Percentiles rank a stretch among this genome's conserved stretches.
These are phyloP conservation scores for Haemoproteus tartakovskyi DNA, from an alignment of 169 alveolate species.

Conservation along the genomic window DNA sequence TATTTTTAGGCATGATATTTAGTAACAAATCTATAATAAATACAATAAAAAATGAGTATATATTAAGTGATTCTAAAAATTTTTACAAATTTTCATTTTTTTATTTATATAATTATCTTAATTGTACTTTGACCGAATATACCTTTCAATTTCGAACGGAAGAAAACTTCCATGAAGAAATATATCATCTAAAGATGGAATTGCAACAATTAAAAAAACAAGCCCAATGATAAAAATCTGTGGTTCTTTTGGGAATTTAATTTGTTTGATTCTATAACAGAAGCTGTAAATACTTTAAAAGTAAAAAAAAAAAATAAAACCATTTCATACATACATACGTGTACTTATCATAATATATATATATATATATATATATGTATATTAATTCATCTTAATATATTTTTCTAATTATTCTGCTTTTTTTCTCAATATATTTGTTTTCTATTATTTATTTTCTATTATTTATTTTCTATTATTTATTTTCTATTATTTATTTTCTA, in stretches of 20 bases:
- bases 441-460: too few species aligned
- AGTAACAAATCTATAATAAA: constrained; percentile 4
- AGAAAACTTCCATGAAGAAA: constrained; percentile 25
- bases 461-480: too few species aligned
- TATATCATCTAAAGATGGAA: constrained; percentile 9
- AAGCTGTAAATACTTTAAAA: constrained; percentile 3
- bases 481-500: too few species aligned
- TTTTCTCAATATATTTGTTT: too few species aligned
- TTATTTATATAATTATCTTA: constrained; percentile 36
- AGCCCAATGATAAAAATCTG: constrained; percentile 1
- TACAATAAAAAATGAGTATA: constrained; percentile 3
- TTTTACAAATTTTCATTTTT: constrained; percentile 28
- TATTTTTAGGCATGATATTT: constrained; percentile 12
- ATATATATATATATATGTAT: background rate
- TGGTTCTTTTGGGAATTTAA: constrained; percentile 41
- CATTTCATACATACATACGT: background rate
- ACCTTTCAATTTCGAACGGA: constrained; percentile 23
- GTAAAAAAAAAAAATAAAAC: background rate
- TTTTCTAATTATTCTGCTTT: background rate
- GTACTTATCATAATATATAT: background rate
- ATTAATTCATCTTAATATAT: background rate
- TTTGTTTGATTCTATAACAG: constrained; percentile 4
- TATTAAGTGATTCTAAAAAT: constrained; percentile 9
- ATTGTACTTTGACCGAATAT: constrained; percentile 35
- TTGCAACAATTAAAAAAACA: constrained; percentile 2